Evolutionary conservation across 495 filamentous ascomycete genomes (phyloP).

Genomic region (Glonium stellatum): DNA sequence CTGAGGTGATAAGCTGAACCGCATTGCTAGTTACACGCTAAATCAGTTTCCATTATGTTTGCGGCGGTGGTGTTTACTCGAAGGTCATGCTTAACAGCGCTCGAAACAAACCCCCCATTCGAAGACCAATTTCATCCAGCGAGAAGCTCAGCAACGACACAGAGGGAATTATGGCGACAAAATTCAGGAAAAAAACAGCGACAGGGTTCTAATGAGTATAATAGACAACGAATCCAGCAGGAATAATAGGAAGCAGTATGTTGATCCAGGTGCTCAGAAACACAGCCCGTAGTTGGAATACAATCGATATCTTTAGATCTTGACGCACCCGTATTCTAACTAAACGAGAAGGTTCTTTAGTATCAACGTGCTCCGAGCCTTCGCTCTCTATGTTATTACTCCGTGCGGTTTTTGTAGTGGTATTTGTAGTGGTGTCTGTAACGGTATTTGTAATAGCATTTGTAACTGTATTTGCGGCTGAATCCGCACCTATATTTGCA

Average conservation of each 20-base stretch:
- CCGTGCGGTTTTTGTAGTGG: no score
- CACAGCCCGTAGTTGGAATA: background rate
- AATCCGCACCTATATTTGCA: no score
- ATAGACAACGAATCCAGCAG: slow-evolving; percentile 21
- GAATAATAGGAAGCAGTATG: slow-evolving; percentile 6
- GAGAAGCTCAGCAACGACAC: background rate
- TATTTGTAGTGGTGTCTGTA: no score
- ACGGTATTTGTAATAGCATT: no score
- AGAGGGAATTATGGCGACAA: slow-evolving; percentile 18
- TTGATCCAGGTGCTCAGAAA: slow-evolving; percentile 1
- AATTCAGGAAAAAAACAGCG: slow-evolving; percentile 16
- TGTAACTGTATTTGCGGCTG: no score
- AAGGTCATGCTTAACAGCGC: slow-evolving; percentile 9
- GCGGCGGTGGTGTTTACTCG: background rate
- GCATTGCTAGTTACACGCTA: slow-evolving; percentile 18
- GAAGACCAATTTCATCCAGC: background rate
- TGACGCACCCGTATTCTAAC: no score
- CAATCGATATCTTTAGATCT: no score
- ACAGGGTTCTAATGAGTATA: slow-evolving; percentile 13
- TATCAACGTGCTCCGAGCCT: no score
- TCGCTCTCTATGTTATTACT: no score
- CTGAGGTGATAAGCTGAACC: slow-evolving; percentile 20
- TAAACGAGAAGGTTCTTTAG: no score
- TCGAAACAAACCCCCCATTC: background rate
- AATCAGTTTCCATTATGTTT: no score